Conservation (phyloP, 2,329 filamentous ascomycete genomes). For the Sporothrix euskadiensis region DNA sequence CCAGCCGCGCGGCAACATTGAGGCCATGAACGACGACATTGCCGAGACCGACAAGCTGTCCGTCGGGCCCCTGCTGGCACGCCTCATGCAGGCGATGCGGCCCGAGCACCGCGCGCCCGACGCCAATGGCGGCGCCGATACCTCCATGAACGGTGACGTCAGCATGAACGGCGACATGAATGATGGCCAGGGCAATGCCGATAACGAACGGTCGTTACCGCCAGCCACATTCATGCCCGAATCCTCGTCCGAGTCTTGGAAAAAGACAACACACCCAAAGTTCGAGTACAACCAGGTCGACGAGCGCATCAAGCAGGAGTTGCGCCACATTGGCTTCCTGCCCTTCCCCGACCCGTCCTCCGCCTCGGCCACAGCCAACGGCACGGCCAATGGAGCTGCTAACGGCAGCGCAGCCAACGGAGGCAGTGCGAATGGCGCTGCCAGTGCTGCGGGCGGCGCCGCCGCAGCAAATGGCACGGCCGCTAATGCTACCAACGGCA, state of each 20-base stretch:
- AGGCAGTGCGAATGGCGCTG: conserved; percentile 20
- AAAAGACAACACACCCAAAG: conserved; percentile 71
- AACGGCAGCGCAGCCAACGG: conserved; percentile 38
- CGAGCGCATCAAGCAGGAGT: conserved; percentile 85
- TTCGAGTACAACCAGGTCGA: conserved; percentile 86
- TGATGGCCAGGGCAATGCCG: conserved; percentile 40
- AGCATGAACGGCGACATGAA: conserved; percentile 56
- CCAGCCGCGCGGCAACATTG: conserved; percentile 79
- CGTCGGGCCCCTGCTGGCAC: conserved; percentile 79
- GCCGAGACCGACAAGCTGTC: conserved; percentile 88
- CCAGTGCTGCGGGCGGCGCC: background rate
- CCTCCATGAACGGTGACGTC: conserved; percentile 57
- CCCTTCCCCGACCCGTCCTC: conserved; percentile 46
- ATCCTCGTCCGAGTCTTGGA: conserved; percentile 73
- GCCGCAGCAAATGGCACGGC: background rate
- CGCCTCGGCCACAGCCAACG: conserved; percentile 27
- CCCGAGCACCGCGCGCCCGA: conserved; percentile 63
- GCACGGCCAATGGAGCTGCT: conserved; percentile 26
- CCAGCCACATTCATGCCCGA: conserved; percentile 81
- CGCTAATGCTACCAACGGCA: conserved; percentile 20
- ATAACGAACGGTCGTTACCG: conserved; percentile 49
- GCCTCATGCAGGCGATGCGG: conserved; percentile 76
- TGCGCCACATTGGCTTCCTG: conserved; percentile 86
- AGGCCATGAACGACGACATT: conserved; percentile 82
- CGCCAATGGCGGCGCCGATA: conserved; percentile 54